Evolutionary conservation across 345 rosid species (phyloP), one percentile per base, ranked within the genome.

Genomic region (Bruguiera parviflora): DNA sequence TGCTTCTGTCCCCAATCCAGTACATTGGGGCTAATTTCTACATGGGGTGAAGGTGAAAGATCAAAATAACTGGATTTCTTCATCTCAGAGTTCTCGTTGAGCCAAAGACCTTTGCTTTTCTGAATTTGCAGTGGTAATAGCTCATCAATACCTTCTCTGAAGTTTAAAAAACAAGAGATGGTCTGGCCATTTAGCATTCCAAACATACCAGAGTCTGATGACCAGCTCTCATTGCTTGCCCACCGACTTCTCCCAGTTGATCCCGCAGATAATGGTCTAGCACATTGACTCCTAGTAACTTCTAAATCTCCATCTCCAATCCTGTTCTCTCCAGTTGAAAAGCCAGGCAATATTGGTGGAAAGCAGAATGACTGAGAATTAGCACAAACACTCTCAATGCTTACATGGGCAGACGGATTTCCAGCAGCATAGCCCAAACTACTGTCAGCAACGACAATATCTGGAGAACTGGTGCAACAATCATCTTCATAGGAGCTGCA

Each of bases 1-100:
- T 74, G 64, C 47, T 75, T 85, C 65, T 77, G 75, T 32, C 88
- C 92, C 89, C 88, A 86, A 15, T 90, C 89, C 32, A 86, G 81
- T 37, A 78, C 53, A 61, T 85, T 80, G 66, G 85, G 90, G 68
- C 62, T 78, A 61, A 87, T 82, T 73, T 78, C 85, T 69, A 89
- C 71, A 63, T 61, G 63, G 5, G 86, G 75, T 24, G 75, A 73
- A 64, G 81, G 56, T 58, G 76, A 71, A 71, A 71, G 73, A 20
- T 61, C 79, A 65, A 70, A 62, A 58, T 83, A 62, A 72, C 58
- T 63, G n/a, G 81, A 79, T 37, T 74, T 69, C 58, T 53, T 62
- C 69, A 79, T 39, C 73, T 84, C 83, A 53, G 68, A 61, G 59
- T 82, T 61, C 37, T 57, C 70, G 53, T 68, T 79, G 57, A 58